Base-by-base conservation (phyloP, 2,329 filamentous ascomycete species). In the Diplodia corticola region DNA sequence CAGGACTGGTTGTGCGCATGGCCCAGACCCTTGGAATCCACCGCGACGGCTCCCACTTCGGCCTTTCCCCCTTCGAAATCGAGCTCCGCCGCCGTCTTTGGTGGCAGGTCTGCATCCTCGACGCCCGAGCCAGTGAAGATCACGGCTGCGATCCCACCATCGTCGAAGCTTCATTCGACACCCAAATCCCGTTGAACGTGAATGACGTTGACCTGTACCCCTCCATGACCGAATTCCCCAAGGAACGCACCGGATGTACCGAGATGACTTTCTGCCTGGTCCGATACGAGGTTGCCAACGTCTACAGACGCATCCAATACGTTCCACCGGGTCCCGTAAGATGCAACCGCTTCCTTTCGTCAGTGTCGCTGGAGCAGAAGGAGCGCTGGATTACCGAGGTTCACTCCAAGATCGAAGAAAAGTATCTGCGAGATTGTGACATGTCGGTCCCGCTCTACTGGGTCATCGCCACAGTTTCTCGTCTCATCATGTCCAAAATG, bases 401-500 rank as follows among this genome's bases (percentile, higher is more conserved):
- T 49, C 81, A 82, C 63, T 73, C 79, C 17, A 74, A 75, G 9
- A 75, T 86, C 2, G 81, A 86, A 65, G 78, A 82, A 15, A 78
- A 80, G 55, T 85, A 84, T 61, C 70, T 85, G 12, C 76, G 77
- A 44, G 75, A 84, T 35, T 83, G 81, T 67, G 85, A 88, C 64
- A 83, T 83, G 69, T 80, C 81, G 0, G 78, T 87, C 1, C 86
- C 86, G 7, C 78, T 91, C 1, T 88, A 88, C 69, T 91, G 89
- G 88, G 85, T 90, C 28, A 85, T 85, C 7, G 88, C 86, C 4
- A 90, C 89, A 28, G 82, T 90, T 20, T 82, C 85, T 2, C 85
- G 88, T 10, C 81, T 92, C 30, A 86, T 91, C 68, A 84, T 91
- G 75, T 86, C 87, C 48, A 92, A 91, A 77, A 87, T 93, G 81